A percentile compares a stretch with the other conserved stretches of the same genome.
Conservation (phyloP, 2,329 filamentous ascomycete species). For the Ciborinia camelliae region DNA sequence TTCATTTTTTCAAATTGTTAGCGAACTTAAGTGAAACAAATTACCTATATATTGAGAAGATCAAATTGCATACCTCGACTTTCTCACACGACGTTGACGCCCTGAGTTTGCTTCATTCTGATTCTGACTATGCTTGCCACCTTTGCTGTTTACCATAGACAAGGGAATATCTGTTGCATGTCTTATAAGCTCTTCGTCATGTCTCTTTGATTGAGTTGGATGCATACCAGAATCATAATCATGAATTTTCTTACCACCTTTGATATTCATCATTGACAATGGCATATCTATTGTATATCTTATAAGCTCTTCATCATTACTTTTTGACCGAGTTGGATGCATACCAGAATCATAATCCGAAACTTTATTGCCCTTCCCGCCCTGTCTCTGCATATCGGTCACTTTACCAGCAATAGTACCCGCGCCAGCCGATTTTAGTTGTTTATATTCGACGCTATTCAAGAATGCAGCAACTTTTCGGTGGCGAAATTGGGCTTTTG, state of each 20-base stretch:
- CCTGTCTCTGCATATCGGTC: background rate
- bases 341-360: background rate
- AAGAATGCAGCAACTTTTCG: background rate
- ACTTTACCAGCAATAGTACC: fast-evolving
- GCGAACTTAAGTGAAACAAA: background rate
- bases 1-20: background rate
- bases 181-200: background rate
- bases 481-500: background rate
- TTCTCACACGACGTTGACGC: background rate
- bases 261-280: background rate
- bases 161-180: background rate
- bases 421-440: background rate
- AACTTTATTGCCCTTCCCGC: too few species aligned
- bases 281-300: background rate
- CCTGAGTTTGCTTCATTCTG: background rate
- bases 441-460: background rate
- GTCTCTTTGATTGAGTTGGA: background rate
- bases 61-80: background rate
- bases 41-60: background rate
- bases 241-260: background rate
- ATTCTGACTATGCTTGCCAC: background rate
- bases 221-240: background rate
- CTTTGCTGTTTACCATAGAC: background rate
- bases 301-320: background rate
- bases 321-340: background rate